These are phyloP conservation scores for Aspergillus quadrilineatus DNA, from an alignment of 2,329 filamentous ascomycete species.

Conservation along the genomic window DNA sequence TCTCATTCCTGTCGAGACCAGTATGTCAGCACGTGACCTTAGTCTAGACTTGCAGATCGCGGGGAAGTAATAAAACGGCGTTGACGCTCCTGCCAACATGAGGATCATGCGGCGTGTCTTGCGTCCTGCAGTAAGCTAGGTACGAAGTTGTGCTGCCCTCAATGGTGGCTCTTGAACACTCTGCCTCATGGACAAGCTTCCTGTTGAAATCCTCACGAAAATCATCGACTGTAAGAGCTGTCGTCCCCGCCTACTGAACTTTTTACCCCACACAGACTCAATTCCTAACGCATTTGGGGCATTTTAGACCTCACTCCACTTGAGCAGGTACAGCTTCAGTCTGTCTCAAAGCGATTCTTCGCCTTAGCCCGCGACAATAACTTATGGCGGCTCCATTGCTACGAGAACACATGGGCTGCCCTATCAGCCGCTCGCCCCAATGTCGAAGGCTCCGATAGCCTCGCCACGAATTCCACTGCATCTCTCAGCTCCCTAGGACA, in stretches of 20 bases:
- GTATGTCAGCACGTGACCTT: conserved; percentile 1
- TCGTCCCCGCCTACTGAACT: conserved; percentile 19
- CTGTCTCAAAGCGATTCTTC: conserved; percentile 66
- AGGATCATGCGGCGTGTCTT: conserved; percentile 6
- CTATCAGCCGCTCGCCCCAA: conserved; percentile 37
- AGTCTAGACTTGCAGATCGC: conserved; percentile 17
- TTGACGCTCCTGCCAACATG: conserved; percentile 7
- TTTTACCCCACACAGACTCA: conserved; percentile 18
- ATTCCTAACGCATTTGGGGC: conserved; percentile 3
- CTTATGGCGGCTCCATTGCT: conserved; percentile 75
- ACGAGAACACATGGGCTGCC: conserved; percentile 68
- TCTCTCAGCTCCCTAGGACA: conserved; percentile 34
- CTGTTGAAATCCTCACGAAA: conserved; percentile 64
- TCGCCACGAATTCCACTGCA: conserved; percentile 44
- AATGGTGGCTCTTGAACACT: conserved; percentile 25
- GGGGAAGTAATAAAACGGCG: conserved; percentile 15
- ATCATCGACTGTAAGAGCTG: conserved; percentile 59
- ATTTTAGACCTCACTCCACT: conserved; percentile 59
- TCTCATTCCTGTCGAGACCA: background rate
- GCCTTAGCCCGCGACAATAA: conserved; percentile 69
- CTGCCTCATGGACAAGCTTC: conserved; percentile 54
- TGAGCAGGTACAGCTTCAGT: conserved; percentile 68
- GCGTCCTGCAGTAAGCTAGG: conserved; percentile 16
- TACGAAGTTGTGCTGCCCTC: conserved; percentile 22
- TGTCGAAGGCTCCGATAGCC: conserved; percentile 44